These are phyloP conservation scores for Phaeodactylum tricornutum DNA, from an alignment of 108 stramenopile genomes.

Conservation along the genomic window DNA sequence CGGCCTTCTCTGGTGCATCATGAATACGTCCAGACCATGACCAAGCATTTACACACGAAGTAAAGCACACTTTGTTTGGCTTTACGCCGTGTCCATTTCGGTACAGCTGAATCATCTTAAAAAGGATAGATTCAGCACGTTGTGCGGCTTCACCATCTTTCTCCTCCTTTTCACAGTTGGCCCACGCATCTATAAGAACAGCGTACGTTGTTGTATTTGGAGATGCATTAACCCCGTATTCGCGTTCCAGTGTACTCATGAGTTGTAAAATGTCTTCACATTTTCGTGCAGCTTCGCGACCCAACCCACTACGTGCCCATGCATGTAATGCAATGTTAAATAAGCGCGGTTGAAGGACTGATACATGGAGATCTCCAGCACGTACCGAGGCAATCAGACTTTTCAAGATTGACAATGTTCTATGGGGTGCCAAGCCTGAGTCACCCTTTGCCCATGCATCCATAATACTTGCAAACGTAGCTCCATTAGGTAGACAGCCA, in stretches of 20 bases:
- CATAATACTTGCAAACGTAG: constrained; percentile 31
- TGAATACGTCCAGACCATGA: no score
- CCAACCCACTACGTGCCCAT: constrained; percentile 11
- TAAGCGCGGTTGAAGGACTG: constrained; percentile 17
- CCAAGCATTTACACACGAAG: constrained; percentile 40
- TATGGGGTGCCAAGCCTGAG: constrained; percentile 4
- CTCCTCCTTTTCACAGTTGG: constrained; percentile 23
- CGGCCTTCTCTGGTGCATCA: constrained; percentile 15
- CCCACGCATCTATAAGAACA: constrained; percentile 46
- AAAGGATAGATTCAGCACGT: constrained; percentile 14
- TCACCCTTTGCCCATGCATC: constrained; percentile 33
- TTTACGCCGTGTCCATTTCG: constrained; percentile 15
- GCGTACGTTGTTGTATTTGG: constrained; percentile 37
- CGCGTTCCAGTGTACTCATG: constrained; percentile 13
- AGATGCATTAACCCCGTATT: constrained; percentile 15
- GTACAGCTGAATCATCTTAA: constrained; percentile 33
- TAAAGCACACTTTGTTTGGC: constrained; percentile 35
- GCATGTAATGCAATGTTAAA: constrained; percentile 36
- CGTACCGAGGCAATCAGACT: neutral
- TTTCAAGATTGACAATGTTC: constrained; percentile 7
- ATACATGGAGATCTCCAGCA: neutral
- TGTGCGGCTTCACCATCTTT: constrained; percentile 13
- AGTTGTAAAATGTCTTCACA: constrained; percentile 31
- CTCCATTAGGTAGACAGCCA: constrained; percentile 21
- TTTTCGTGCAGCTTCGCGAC: constrained; percentile 25